Base-by-base conservation (phyloP, 2,329 filamentous ascomycete genomes). In the Gnomoniopsis smithogilvyi region DNA sequence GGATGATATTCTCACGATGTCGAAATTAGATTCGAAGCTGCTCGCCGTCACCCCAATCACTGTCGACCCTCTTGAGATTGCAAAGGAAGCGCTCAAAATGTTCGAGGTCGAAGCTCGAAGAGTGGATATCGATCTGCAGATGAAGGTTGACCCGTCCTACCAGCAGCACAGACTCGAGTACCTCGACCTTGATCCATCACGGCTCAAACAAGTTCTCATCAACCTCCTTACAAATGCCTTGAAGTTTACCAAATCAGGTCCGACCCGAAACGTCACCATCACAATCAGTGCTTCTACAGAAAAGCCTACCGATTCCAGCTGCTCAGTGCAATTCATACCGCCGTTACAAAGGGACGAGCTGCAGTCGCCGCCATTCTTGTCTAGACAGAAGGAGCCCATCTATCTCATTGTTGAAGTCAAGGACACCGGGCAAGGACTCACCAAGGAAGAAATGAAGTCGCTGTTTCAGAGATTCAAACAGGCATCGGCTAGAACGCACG, bases 151-250 rank as follows among this genome's bases (percentile, higher is more conserved):
- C 64, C 69, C 80, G 17, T 88, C 87, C 0, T 89, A 87, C 67
- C 75, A 74, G 3, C 73, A 80, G 1, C 74, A 87, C 1, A 74
- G 74, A 0, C 75, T 90, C 36, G 83, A 88, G 38, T 92, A 85
- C 78, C 83, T 92, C 3, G 74, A 80, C 36, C 72, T 92, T 30
- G 91, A 94, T 68, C 87, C 90, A 0, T 89, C 87, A 17, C 81
- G 90, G 24, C 85, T 94, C 52, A 81, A 90, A 54, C 90, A 94
- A 70, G 88, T 93, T 1, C 77, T 93, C 3, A 92, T 94, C 69
- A 94, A 94, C 66, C 79, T 94, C 1, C 82, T 90, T 10, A 91
- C 89, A 8, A 94, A 94, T 66, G 89, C 90, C 0, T 87, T 94
- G 70, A 94, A 94, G 67, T 94, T 93, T 68, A 94, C 91, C 1